A percentile compares a stretch with the other conserved stretches of the same genome.
phyloP scores from a whole-genome alignment of 2,329 filamentous ascomycete species.

The Fusarium lyarnte region DNA sequence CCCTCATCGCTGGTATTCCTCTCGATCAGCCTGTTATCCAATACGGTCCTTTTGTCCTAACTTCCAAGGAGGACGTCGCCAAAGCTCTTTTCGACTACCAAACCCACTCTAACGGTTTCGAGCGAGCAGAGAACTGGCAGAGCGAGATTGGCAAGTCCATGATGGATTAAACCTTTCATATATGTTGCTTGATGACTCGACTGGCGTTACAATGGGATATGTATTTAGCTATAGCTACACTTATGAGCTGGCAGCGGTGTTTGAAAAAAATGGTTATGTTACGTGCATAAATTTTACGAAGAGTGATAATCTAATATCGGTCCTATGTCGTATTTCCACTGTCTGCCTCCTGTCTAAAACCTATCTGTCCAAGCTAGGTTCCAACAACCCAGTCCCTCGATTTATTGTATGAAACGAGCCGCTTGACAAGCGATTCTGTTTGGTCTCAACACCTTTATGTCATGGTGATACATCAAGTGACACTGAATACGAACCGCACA shows the following conservation, averaged over 20 bases:
- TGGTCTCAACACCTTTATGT: neutral
- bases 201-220: conserved; percentile 27
- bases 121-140: conserved; percentile 80
- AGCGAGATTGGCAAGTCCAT: conserved; percentile 88
- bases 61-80: conserved; percentile 74
- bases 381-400: neutral
- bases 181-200: neutral
- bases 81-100: conserved; percentile 82
- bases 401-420: neutral
- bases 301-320: neutral
- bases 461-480: neutral
- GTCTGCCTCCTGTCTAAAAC: neutral
- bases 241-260: conserved; percentile 4
- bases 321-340: no score
- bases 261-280: neutral
- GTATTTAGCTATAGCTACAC: neutral
- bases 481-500: neutral
- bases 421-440: neutral
- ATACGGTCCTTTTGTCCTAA: conserved; percentile 87
- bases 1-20: conserved; percentile 81
- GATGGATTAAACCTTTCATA: conserved; percentile 50
- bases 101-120: conserved; percentile 78
- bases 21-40: conserved; percentile 84
- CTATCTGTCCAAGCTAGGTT: neutral
- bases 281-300: neutral